Conservation (phyloP, 768 basidiomycete genomes). For the Pholiota conissans region DNA sequence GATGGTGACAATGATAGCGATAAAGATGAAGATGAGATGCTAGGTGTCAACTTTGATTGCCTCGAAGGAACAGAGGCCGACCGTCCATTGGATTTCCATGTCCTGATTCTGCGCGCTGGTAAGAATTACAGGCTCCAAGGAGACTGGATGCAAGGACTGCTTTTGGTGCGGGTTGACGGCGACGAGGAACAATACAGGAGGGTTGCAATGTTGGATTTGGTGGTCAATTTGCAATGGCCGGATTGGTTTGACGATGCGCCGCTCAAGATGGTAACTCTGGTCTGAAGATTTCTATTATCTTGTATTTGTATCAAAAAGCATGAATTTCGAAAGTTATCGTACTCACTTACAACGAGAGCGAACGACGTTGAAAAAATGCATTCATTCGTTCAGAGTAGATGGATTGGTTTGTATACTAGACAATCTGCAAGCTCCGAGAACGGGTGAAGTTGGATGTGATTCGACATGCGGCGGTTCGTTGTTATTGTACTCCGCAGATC, state of each 20-base stretch:
- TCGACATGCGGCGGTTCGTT: too few relatives aligned
- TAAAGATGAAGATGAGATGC: background rate
- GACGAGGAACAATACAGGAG: constrained; percentile 2
- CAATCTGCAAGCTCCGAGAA: too few relatives aligned
- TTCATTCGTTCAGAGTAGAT: too few relatives aligned
- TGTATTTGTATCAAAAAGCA: too few relatives aligned
- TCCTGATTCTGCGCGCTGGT: constrained; percentile 1
- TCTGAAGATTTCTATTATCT: too few relatives aligned
- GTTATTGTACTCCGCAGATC: too few relatives aligned
- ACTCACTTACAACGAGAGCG: too few relatives aligned
- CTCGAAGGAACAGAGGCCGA: background rate
- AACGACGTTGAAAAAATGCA: too few relatives aligned
- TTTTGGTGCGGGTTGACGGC: background rate
- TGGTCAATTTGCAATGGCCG: constrained; percentile 2
- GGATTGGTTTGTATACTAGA: too few relatives aligned
- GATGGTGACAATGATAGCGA: background rate
- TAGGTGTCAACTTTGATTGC: background rate
- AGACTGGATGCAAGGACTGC: constrained; percentile 5
- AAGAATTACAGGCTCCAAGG: background rate
- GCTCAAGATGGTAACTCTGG: constrained; percentile 1
- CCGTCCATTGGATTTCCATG: background rate
- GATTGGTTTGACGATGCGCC: constrained; percentile 4
- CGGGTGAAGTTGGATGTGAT: too few relatives aligned
- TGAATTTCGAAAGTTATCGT: too few relatives aligned
- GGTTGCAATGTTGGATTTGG: background rate